Evolutionary conservation across 192 early-diverging fungal species (phyloP), one percentile per base, ranked within the genome.

Genomic region (Hyaloraphidium curvatum): DNA sequence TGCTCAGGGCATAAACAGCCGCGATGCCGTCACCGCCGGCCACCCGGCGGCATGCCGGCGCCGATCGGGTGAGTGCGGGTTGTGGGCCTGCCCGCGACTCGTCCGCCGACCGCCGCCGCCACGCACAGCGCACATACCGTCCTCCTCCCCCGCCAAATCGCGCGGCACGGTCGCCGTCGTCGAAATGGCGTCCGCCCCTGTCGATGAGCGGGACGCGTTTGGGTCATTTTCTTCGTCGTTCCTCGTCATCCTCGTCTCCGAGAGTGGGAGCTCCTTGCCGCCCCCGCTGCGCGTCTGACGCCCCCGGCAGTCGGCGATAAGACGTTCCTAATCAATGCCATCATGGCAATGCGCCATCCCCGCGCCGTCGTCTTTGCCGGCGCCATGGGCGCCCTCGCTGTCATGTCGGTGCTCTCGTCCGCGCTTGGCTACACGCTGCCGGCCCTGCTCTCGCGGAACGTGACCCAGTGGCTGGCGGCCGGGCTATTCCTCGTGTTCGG

Each of bases 371-470:
- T 99, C 25, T 97, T 99, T 66, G 65, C 83, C 9, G 87, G 86
- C 0, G 86, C 93, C 2, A 79, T 91, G 56, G 70, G 77, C 4
- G 87, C 95, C 1, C 74, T 99, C 13, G 73, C 73, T 37, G 54
- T 97, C 39, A 99, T 99, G 95, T 90, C 95, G 1, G 73, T 97
- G 29, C 79, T 99, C 16, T 96, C 92, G 2, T 91, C 93, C 28
- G 66, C 81, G 55, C 71, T 99, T 56, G 95, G 95, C 29, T 83
- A 92, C 59, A 78, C 83, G 2, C 72, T 89, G 29, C 89, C 91
- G 27, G 82, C 83, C 52, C 59, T 97, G 37, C 75, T 99, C 25
- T 86, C 90, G 3, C 78, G 81, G 54, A 63, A 72, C 21, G 92
- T 88, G 73, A 94, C 92, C 25, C 82, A 89, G 59, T 61, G 85